Percentiles rank a stretch among this genome's conserved stretches.
These are phyloP conservation scores for Penicillium brevicompactum DNA, from an alignment of 2,329 filamentous ascomycete species.

Conservation along the genomic window DNA sequence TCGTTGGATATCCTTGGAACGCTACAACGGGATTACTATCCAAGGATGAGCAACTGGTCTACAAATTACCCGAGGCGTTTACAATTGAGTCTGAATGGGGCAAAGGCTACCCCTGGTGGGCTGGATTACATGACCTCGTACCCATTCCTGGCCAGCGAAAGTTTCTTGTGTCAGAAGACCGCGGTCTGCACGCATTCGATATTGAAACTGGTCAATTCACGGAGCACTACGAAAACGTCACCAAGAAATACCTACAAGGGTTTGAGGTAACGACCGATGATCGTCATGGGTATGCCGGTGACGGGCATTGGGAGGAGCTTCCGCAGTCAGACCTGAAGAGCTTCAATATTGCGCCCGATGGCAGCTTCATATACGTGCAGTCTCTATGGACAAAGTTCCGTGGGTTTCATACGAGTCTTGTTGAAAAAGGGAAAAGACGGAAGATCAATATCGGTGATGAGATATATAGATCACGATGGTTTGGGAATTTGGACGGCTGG, in stretches of 20 bases:
- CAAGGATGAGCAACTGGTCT: constrained; percentile 13
- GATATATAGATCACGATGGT: constrained; percentile 1
- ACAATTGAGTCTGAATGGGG: constrained; percentile 24
- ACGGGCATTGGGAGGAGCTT: constrained; percentile 18
- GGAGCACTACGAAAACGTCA: constrained; percentile 14
- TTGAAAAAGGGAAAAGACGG: background rate
- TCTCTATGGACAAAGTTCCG: background rate
- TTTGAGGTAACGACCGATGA: constrained; percentile 24
- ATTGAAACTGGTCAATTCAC: constrained; percentile 16
- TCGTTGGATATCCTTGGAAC: constrained; percentile 23
- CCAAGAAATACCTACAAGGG: constrained; percentile 19
- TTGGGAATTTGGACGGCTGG: constrained; percentile 1
- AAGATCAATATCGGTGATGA: constrained; percentile 3
- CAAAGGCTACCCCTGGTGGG: constrained; percentile 22
- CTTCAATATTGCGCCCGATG: constrained; percentile 24
- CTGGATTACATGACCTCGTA: constrained; percentile 24
- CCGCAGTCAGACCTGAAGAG: constrained; percentile 24
- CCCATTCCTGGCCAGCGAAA: constrained; percentile 23
- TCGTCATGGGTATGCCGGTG: constrained; percentile 18
- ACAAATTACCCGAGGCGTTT: constrained; percentile 8
- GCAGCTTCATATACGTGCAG: constrained; percentile 1
- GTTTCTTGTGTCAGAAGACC: constrained; percentile 23
- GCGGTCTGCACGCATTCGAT: constrained; percentile 21
- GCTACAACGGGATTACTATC: constrained; percentile 15
- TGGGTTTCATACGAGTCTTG: background rate